Evolutionary conservation across 2,329 filamentous ascomycete genomes (phyloP), one percentile per base, ranked within the genome.

Genomic region (Atkinsonella texensis): DNA sequence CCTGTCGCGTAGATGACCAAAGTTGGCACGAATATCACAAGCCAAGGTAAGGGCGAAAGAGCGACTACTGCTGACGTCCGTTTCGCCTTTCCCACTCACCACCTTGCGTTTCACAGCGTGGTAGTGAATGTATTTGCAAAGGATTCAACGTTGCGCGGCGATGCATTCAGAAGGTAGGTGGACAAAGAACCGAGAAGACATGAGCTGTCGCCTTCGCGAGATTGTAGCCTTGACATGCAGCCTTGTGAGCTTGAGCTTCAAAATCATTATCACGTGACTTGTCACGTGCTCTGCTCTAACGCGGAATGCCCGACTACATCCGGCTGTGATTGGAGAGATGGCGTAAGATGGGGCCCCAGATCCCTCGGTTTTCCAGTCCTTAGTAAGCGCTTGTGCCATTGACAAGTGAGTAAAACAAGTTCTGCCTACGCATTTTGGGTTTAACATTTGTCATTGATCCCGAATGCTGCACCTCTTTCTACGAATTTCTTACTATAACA

Each of bases 161-260:
- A 18, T 32, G 28, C 46, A 38, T 31, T 46, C 49, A 53, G 28
- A 40, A 35, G 39, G 42, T n/a, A 13, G 42, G 32, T 40, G 50
- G 47, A 31, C 33, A 50, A 35, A 47, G 42, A 50, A 45, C 41
- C 31, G n/a, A 47, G 33, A 47, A n/a, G n/a, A 39, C 44, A 45
- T 23, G 39, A 55, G 50, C 50, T 56, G 49, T 35, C 12, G 32
- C 20, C 15, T 23, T 43, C 49, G 31, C 39, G 20, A 50, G 35
- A 41, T 49, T 31, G n/a, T 45, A 55, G 32, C 46, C 35, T 45
- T 15, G 20, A 40, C 41, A 40, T 50, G 35, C 12, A 51, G 43
- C 28, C 23, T 23, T 39, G 18, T 4, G 7, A 33, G 20, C 17
- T 43, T 17, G 28, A 47, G 43, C 44, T 50, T 10, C 2, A 31